These are phyloP conservation scores for Elsinoe batatas DNA, from an alignment of 2,329 filamentous ascomycete species.

Conservation along the genomic window DNA sequence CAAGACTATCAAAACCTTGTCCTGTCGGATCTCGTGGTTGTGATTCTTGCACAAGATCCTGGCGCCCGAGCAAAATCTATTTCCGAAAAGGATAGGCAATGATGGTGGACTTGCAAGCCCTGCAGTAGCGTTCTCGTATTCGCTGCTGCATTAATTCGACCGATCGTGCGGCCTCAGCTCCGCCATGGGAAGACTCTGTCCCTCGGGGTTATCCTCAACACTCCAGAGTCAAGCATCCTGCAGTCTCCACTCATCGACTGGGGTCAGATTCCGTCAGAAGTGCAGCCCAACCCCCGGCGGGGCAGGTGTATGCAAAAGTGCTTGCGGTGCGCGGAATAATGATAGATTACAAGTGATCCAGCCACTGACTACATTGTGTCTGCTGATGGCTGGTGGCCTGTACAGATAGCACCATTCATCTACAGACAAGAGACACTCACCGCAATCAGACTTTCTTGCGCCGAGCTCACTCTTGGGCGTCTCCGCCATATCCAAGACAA, in stretches of 20 bases:
- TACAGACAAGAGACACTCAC: too few species aligned
- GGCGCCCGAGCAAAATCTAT: not conserved
- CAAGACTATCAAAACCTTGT: constrained; percentile 9
- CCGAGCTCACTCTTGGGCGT: not conserved
- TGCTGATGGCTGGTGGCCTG: not conserved
- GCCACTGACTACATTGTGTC: not conserved
- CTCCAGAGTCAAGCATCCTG: constrained; percentile 3
- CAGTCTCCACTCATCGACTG: constrained; percentile 1
- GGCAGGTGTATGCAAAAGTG: not conserved
- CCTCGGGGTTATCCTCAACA: not conserved
- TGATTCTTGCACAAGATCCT: not conserved
- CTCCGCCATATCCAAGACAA: not conserved
- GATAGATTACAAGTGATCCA: constrained; percentile 1
- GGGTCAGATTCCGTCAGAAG: not conserved
- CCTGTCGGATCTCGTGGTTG: not conserved
- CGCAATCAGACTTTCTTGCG: not conserved
- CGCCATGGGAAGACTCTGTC: not conserved
- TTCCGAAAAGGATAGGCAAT: not conserved
- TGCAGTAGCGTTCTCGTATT: constrained; percentile 11
- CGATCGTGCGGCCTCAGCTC: not conserved
- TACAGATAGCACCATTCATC: too few species aligned
- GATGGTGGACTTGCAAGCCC: constrained; percentile 5
- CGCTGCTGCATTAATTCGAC: not conserved
- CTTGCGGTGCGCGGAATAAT: not conserved
- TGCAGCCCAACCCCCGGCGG: not conserved